phyloP scores from a whole-genome alignment of 768 basidiomycete species.

The Russula brevipes region DNA sequence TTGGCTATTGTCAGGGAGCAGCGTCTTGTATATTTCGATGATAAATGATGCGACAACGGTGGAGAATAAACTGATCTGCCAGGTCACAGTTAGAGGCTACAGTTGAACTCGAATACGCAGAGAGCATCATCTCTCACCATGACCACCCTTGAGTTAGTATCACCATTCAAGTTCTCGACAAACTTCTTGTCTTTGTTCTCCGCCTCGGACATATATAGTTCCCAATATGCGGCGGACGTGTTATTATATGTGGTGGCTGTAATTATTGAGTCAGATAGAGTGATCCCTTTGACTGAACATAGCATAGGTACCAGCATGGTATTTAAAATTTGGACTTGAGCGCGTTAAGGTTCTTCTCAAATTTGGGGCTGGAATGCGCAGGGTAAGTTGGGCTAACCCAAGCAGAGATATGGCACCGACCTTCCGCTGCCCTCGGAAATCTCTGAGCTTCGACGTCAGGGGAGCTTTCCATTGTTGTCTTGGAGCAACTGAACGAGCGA shows the following conservation, averaged over 20 bases:
- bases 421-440: too few relatives aligned
- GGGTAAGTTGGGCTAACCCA: too few relatives aligned
- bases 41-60: constrained; percentile 23
- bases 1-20: constrained; percentile 11
- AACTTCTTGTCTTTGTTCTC: constrained; percentile 14
- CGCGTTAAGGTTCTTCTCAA: too few relatives aligned
- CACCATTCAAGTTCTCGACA: constrained; percentile 15
- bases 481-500: too few relatives aligned
- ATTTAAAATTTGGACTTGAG: too few relatives aligned
- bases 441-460: too few relatives aligned
- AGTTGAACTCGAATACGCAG: background rate
- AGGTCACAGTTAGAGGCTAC: background rate
- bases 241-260: constrained; percentile 8
- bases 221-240: constrained; percentile 21
- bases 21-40: constrained; percentile 20
- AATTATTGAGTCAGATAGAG: background rate
- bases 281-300: too few relatives aligned
- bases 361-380: too few relatives aligned
- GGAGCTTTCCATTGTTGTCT: too few relatives aligned
- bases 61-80: constrained; percentile 21
- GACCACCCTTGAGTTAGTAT: constrained; percentile 23
- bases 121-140: constrained; percentile 10
- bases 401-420: too few relatives aligned
- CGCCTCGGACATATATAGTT: constrained; percentile 18
- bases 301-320: too few relatives aligned